Percentiles rank a stretch among this genome's conserved stretches.
Conservation (phyloP, 495 filamentous ascomycete genomes). For the Neurospora sp. region DNA sequence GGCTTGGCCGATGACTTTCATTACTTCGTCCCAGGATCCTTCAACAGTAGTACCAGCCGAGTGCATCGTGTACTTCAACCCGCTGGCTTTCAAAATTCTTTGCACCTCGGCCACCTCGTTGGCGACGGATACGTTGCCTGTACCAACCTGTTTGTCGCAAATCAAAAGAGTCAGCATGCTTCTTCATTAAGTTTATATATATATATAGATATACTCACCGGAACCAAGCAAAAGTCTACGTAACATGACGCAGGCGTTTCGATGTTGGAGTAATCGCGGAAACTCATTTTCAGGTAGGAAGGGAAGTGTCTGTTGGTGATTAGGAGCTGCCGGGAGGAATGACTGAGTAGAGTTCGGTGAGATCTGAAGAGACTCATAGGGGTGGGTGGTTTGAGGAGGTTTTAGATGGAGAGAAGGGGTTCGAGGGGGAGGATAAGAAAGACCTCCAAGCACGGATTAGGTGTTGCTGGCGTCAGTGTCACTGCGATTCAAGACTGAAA, state of each 20-base stretch:
- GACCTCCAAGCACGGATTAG: not conserved
- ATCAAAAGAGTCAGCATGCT: not conserved
- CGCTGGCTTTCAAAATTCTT: slow-evolving; percentile 67
- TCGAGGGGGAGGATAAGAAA: not conserved
- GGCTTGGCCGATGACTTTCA: slow-evolving; percentile 80
- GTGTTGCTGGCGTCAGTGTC: not conserved
- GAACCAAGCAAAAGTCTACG: slow-evolving; percentile 77
- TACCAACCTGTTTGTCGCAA: slow-evolving; percentile 54
- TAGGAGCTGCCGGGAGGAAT: not conserved
- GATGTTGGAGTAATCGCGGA: slow-evolving; percentile 30
- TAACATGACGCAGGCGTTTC: slow-evolving; percentile 57
- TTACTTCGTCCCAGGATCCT: slow-evolving; percentile 84
- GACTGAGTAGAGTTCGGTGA: not conserved
- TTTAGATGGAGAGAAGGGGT: not conserved
- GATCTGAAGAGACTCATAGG: not conserved
- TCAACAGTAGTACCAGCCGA: slow-evolving; percentile 83
- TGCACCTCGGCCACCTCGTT: slow-evolving; percentile 84
- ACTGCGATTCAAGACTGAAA: not conserved
- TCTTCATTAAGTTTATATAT: not conserved
- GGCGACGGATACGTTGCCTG: slow-evolving; percentile 69
- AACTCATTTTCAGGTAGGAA: not conserved
- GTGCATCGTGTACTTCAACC: slow-evolving; percentile 78
- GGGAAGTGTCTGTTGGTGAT: not conserved
- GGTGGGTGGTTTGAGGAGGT: too few species aligned
- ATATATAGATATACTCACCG: slow-evolving; percentile 37